Evolutionary conservation across 202 grass and related monocot genomes (phyloP).

Genomic region (Setaria viridis): DNA sequence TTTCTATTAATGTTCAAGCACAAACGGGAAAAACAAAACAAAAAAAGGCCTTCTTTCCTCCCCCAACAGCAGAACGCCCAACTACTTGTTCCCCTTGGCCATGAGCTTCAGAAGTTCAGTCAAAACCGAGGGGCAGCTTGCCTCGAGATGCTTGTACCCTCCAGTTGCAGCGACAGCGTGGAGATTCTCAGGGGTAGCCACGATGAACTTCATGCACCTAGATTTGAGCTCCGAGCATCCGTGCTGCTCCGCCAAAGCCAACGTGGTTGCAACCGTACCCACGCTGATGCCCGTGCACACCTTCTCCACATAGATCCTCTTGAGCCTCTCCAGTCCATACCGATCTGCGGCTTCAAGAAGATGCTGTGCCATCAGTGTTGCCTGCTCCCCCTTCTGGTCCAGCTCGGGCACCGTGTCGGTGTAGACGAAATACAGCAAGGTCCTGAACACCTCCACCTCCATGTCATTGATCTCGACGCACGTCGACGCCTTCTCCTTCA

Average conservation of each 20-base stretch:
- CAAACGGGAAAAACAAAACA: neutral
- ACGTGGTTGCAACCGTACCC: neutral
- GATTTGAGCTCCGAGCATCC: constrained; percentile 46
- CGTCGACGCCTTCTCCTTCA: constrained; percentile 32
- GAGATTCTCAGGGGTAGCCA: neutral
- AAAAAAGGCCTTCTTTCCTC: neutral
- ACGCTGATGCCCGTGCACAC: constrained; percentile 1
- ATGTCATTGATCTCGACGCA: constrained; percentile 41
- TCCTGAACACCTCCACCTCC: constrained; percentile 37
- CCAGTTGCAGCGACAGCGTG: constrained; percentile 4
- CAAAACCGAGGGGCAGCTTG: constrained; percentile 27
- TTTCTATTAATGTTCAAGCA: neutral
- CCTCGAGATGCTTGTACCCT: constrained; percentile 30
- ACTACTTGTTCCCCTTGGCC: neutral
- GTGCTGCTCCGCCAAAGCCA: constrained; percentile 50
- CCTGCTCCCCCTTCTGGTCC: neutral
- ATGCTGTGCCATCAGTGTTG: neutral
- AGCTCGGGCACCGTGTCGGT: constrained; percentile 43
- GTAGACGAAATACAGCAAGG: constrained; percentile 54
- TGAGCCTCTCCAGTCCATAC: constrained; percentile 51
- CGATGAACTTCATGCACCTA: constrained; percentile 45
- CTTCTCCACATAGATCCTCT: constrained; percentile 38
- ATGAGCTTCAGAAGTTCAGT: constrained; percentile 7
- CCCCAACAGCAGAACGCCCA: neutral
- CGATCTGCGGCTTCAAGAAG: constrained; percentile 45